phyloP scores from a whole-genome alignment of 768 basidiomycete genomes.

The Tulasnella sp. region DNA sequence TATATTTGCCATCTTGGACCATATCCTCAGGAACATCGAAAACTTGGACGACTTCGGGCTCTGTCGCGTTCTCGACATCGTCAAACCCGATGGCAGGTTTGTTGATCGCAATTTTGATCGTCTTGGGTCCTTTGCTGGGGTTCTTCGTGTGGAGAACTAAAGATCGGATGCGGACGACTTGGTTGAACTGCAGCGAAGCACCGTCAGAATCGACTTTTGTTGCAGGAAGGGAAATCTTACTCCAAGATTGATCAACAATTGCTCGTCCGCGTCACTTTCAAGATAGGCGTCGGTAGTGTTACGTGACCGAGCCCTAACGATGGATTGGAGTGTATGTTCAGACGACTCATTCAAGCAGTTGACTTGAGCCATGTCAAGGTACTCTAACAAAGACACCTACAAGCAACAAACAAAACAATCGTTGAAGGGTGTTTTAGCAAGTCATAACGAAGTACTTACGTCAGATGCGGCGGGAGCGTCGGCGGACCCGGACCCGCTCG shows the following conservation, averaged over 20 bases:
- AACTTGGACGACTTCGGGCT: conserved; percentile 43
- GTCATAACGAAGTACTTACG: conserved; percentile 21
- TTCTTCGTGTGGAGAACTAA: conserved; percentile 37
- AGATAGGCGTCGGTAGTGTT: conserved; percentile 41
- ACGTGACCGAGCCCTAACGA: conserved; percentile 33
- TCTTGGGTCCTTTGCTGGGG: conserved; percentile 40
- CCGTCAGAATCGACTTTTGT: conserved; percentile 4
- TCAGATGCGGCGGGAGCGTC: neutral
- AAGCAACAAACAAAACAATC: neutral
- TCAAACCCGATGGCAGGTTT: conserved; percentile 48
- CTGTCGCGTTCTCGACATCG: conserved; percentile 44
- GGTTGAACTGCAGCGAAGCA: conserved; percentile 45
- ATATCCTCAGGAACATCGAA: conserved; percentile 41
- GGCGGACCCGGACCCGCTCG: neutral
- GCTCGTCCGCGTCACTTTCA: conserved; percentile 59
- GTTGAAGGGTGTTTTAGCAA: neutral
- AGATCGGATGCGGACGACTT: conserved; percentile 49
- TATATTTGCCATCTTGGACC: conserved; percentile 35
- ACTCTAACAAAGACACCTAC: conserved; percentile 44
- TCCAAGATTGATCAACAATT: conserved; percentile 54
- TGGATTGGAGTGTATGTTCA: conserved; percentile 39
- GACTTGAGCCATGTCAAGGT: conserved; percentile 46
- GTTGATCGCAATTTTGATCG: conserved; percentile 52
- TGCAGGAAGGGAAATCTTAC: conserved; percentile 31
- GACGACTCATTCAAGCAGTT: conserved; percentile 58